These are phyloP conservation scores for Candida ascalaphidarum DNA, from an alignment of 805 yeast species.

Conservation along the genomic window DNA sequence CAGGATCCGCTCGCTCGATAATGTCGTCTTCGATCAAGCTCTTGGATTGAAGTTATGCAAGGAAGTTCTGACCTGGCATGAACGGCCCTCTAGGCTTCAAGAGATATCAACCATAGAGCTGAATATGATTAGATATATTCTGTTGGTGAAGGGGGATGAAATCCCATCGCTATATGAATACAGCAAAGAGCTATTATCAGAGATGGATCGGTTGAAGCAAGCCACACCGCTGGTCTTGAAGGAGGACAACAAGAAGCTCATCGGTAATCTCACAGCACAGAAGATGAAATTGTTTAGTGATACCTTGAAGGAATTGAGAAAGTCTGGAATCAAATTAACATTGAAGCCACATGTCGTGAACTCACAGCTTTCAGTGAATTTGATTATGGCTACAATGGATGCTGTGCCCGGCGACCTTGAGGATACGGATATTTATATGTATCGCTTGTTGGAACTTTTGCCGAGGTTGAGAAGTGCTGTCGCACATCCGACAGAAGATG, in stretches of 20 bases:
- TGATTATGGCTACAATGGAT: slow-evolving; percentile 47
- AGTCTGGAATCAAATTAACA: slow-evolving; percentile 67
- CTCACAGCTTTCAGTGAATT: slow-evolving; percentile 53
- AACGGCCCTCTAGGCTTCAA: slow-evolving; percentile 49
- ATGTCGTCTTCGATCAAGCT: slow-evolving; percentile 3
- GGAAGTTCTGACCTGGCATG: slow-evolving; percentile 38
- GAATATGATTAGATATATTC: slow-evolving; percentile 47
- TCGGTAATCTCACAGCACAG: slow-evolving; percentile 68
- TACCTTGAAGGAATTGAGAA: slow-evolving; percentile 61
- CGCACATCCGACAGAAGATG: slow-evolving; percentile 55
- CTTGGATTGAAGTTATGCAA: slow-evolving; percentile 13
- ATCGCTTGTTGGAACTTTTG: slow-evolving; percentile 64
- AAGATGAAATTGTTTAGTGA: slow-evolving; percentile 74
- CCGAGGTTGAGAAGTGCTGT: slow-evolving; percentile 71
- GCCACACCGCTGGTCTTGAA: slow-evolving; percentile 71
- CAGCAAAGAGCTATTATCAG: slow-evolving; percentile 45
- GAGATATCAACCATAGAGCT: slow-evolving; percentile 41
- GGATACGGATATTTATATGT: slow-evolving; percentile 46
- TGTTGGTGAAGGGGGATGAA: slow-evolving; percentile 18
- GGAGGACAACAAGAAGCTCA: slow-evolving; percentile 63
- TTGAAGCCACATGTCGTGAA: slow-evolving; percentile 59
- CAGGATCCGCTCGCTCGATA: slow-evolving; percentile 3
- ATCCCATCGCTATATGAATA: slow-evolving; percentile 45
- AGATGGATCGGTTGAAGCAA: slow-evolving; percentile 53
- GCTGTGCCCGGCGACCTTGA: slow-evolving; percentile 36